Conservation (phyloP, 768 basidiomycete species). For the Baorangia bicolor region DNA sequence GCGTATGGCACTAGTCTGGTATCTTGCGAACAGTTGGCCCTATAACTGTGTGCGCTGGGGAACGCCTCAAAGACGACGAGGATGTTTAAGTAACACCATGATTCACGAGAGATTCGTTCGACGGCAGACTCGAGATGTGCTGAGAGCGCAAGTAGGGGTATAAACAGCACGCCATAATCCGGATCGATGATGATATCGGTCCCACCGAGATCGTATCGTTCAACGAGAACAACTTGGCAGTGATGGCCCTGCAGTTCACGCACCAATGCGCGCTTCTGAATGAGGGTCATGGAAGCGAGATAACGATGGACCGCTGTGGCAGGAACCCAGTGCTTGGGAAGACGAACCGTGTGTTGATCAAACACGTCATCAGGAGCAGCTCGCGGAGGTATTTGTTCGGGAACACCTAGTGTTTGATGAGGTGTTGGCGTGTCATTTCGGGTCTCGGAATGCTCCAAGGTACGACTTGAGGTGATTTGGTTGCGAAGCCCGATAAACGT, state of each 20-base stretch:
- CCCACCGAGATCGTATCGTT: constrained; percentile 58
- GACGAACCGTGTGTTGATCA: constrained; percentile 43
- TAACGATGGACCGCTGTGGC: constrained; percentile 55
- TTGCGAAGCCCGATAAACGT: constrained; percentile 28
- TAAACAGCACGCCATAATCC: constrained; percentile 54
- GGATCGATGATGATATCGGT: constrained; percentile 69
- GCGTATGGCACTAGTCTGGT: constrained; percentile 34
- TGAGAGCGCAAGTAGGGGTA: constrained; percentile 47
- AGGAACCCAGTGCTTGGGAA: constrained; percentile 34
- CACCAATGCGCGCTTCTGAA: constrained; percentile 67
- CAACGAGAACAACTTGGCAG: constrained; percentile 57
- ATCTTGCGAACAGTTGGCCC: constrained; percentile 7
- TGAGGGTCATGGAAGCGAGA: constrained; percentile 62
- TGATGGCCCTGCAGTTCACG: constrained; percentile 44
- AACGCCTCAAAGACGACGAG: constrained; percentile 70
- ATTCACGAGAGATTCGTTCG: constrained; percentile 46
- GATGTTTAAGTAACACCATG: constrained; percentile 60
- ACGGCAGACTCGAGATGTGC: constrained; percentile 46
- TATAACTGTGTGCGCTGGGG: constrained; percentile 44
- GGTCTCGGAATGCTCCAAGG: constrained; percentile 11
- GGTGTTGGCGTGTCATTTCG: constrained; percentile 9
- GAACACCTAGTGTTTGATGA: constrained; percentile 3
- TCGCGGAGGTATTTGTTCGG: constrained; percentile 20
- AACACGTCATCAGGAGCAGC: constrained; percentile 42
- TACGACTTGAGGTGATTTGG: constrained; percentile 5